These are phyloP conservation scores for Phlebiopsis flavidoalba DNA, from an alignment of 768 basidiomycete genomes.

Conservation along the genomic window DNA sequence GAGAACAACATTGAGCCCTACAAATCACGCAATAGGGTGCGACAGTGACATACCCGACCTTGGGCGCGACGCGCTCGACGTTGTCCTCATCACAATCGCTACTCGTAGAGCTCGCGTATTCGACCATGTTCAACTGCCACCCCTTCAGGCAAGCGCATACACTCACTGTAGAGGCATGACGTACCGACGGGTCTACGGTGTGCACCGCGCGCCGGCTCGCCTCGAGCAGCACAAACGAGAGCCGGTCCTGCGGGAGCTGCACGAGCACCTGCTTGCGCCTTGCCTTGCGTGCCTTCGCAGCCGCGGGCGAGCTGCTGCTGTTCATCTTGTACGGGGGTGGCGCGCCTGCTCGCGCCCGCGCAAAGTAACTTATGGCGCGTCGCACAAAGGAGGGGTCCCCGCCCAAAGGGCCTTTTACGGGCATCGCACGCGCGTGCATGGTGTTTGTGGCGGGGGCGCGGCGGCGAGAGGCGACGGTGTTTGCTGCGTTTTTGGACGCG, in stretches of 20 bases:
- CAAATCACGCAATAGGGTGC: background rate
- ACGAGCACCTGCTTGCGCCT: background rate
- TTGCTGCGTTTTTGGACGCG: background rate
- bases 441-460: background rate
- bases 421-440: background rate
- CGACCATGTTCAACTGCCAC: background rate
- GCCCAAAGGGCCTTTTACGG: background rate
- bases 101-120: background rate
- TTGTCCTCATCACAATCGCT: background rate
- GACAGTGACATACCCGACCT: background rate
- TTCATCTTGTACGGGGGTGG: background rate
- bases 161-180: background rate
- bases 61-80: background rate
- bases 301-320: background rate
- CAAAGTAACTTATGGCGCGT: background rate
- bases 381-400: background rate
- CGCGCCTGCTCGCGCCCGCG: too few species aligned
- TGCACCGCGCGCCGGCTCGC: background rate
- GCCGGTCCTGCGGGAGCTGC: background rate
- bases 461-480: background rate
- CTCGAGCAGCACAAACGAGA: background rate
- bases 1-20: background rate
- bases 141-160: background rate
- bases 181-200: background rate
- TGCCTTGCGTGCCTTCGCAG: background rate